A percentile compares a stretch with the other conserved stretches of the same genome.
phyloP scores from a whole-genome alignment of 2,329 filamentous ascomycete species.

The Ceratocystis destructans region DNA sequence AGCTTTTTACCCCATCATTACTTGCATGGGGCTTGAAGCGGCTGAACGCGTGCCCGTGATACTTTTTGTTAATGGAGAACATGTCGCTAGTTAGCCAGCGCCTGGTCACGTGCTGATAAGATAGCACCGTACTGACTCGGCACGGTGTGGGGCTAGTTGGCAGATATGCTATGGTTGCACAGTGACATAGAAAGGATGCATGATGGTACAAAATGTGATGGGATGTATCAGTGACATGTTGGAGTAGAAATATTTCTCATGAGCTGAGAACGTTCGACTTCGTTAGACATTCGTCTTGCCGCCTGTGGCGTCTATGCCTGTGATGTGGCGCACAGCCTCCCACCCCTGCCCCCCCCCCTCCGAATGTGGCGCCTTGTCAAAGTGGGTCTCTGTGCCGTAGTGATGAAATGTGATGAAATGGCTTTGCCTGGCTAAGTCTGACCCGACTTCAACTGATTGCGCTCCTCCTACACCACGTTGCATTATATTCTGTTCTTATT shows the following conservation, averaged over 20 bases:
- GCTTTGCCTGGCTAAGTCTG: background rate
- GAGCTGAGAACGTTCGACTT: background rate
- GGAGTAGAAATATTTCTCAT: no score
- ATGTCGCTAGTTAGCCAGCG: background rate
- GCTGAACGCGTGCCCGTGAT: background rate
- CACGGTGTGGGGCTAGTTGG: background rate
- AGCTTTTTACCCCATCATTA: background rate
- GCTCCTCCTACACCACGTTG: background rate
- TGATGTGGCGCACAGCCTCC: background rate
- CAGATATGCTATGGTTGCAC: background rate
- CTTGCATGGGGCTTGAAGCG: background rate
- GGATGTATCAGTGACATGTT: background rate
- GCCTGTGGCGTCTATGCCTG: background rate
- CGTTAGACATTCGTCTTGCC: background rate
- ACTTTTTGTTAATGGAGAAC: background rate
- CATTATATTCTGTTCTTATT: background rate
- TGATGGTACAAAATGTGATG: background rate
- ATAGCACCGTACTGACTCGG: background rate
- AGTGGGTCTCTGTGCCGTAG: background rate
- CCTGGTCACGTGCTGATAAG: constrained; percentile 11
- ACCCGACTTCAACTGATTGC: background rate
- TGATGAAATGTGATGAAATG: constrained; percentile 1
- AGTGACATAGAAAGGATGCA: background rate
- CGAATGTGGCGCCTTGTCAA: background rate
- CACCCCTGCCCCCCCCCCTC: background rate